A percentile compares a stretch with the other conserved stretches of the same genome.
Evolutionary conservation across 352 stramenopile species (phyloP).

Genomic region (Halophytophthora polymorphica): DNA sequence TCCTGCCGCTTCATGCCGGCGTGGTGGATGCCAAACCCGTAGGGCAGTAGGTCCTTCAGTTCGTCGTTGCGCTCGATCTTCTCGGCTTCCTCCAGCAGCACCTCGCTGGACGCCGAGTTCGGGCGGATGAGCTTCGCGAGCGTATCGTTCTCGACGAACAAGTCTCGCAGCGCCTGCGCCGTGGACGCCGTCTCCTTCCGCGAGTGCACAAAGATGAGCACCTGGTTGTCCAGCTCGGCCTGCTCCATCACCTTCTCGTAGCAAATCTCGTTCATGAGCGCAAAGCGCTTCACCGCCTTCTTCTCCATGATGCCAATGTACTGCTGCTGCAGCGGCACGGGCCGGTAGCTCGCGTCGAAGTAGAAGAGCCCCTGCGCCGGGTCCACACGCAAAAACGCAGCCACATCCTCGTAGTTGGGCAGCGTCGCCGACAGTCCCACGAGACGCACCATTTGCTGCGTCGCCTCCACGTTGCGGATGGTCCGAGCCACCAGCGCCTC

Average conservation of each 20-base stretch:
- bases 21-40: slow-evolving; percentile 99
- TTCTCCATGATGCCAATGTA: slow-evolving; percentile 99
- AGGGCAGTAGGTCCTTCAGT: slow-evolving; percentile 98
- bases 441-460: slow-evolving; percentile 95
- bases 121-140: slow-evolving; percentile 89
- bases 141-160: slow-evolving; percentile 96
- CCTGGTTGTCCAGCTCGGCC: slow-evolving; percentile 94
- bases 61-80: slow-evolving; percentile 94
- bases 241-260: slow-evolving; percentile 98
- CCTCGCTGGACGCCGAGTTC: slow-evolving; percentile 83
- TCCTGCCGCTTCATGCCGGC: slow-evolving; percentile 97
- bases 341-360: slow-evolving; percentile 99
- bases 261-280: slow-evolving; percentile 99
- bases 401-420: slow-evolving; percentile 99
- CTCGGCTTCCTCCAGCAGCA: slow-evolving; percentile 92
- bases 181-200: slow-evolving; percentile 98
- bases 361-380: slow-evolving; percentile 98
- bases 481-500: slow-evolving; percentile 97
- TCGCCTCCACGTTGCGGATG: slow-evolving; percentile 97
- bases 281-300: slow-evolving; percentile 98
- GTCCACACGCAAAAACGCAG: slow-evolving; percentile 97
- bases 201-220: slow-evolving; percentile 99
- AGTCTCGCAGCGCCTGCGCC: slow-evolving; percentile 94
- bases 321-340: slow-evolving; percentile 98
- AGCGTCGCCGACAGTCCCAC: slow-evolving; percentile 98